Evolutionary conservation across 768 basidiomycete species (phyloP).

Genomic region (Saitozyma podzolica): DNA sequence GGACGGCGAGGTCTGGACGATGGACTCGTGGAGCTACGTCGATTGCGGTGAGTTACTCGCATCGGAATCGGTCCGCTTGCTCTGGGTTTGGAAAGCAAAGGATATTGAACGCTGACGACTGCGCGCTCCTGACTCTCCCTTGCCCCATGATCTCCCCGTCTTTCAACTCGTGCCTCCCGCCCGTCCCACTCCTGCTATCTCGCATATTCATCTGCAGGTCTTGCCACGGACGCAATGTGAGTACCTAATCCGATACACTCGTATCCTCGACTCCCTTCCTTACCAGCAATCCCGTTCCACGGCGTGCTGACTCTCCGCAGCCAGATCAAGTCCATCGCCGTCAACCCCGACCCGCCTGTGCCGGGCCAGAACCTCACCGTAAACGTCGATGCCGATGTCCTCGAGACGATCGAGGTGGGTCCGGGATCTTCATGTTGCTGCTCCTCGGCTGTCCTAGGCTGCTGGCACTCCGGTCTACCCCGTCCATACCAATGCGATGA

Average conservation of each 20-base stretch:
- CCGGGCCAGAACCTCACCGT: slow-evolving; percentile 89
- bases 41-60: slow-evolving; percentile 67
- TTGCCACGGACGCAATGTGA: slow-evolving; percentile 43
- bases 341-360: slow-evolving; percentile 83
- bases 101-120: too few species aligned
- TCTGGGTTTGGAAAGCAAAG: too few species aligned
- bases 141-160: too few species aligned
- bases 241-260: slow-evolving; percentile 8
- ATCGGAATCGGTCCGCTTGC: neutral
- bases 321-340: slow-evolving; percentile 67
- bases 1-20: slow-evolving; percentile 50
- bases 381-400: slow-evolving; percentile 65
- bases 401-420: slow-evolving; percentile 66
- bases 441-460: too few species aligned
- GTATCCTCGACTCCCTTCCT: slow-evolving; percentile 16
- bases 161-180: too few species aligned
- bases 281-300: too few species aligned
- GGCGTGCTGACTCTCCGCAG: slow-evolving; percentile 52
- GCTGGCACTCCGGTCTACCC: neutral
- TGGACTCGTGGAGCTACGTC: slow-evolving; percentile 64
- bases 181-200: too few species aligned
- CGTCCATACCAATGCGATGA: neutral
- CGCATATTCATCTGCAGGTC: slow-evolving; percentile 15
- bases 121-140: too few species aligned
- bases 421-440: too few species aligned